Percentiles rank a stretch among this genome's conserved stretches.
Evolutionary conservation across 768 basidiomycete genomes (phyloP).

Genomic region (Tulasnella sp.): DNA sequence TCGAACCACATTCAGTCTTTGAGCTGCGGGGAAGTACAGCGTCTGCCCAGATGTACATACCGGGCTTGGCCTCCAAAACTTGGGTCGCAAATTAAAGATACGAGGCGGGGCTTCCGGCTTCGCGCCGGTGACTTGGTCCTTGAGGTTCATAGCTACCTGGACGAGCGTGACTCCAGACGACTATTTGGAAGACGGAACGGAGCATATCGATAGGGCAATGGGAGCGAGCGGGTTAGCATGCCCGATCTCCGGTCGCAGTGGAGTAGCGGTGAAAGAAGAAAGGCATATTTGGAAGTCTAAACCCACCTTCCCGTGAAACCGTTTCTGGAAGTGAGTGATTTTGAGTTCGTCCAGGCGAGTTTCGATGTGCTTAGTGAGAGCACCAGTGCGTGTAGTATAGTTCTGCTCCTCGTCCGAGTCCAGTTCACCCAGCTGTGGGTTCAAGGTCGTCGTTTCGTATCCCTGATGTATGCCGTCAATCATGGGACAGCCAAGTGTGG

Average conservation of each 20-base stretch:
- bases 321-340: background rate
- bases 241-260: background rate
- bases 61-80: conserved; percentile 13
- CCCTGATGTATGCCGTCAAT: no score
- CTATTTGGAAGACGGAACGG: background rate
- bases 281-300: background rate
- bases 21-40: conserved; percentile 15
- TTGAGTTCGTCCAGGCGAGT: background rate
- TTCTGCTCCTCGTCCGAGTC: background rate
- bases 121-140: conserved; percentile 50
- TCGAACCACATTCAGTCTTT: conserved; percentile 13
- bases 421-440: conserved; percentile 14
- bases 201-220: background rate
- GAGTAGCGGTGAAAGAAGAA: background rate
- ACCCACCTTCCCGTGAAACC: conserved; percentile 7
- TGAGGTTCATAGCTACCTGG: conserved; percentile 45
- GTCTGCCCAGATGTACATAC: conserved; percentile 17
- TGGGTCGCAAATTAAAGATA: conserved; percentile 2
- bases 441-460: conserved; percentile 13
- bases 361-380: conserved; percentile 1
- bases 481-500: background rate
- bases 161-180: conserved; percentile 33
- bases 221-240: background rate
- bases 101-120: conserved; percentile 9
- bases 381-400: background rate